Percentiles rank a stretch among this genome's conserved stretches.
Conservation (phyloP, 139 green algal genomes). For the Coccomyxa sp. region DNA sequence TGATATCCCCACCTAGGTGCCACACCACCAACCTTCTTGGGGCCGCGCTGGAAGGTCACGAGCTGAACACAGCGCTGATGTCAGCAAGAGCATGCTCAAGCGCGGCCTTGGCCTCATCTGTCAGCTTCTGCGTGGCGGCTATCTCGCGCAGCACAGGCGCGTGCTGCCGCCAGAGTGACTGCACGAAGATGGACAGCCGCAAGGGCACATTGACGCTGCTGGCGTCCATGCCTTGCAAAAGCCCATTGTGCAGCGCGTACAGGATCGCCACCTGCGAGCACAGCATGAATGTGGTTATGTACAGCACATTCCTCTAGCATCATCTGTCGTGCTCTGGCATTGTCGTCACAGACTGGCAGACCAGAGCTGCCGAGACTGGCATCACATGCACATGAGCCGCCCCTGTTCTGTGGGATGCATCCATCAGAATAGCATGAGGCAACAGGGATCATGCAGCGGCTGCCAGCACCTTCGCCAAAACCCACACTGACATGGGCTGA, state of each 20-base stretch:
- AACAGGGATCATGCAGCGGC: too few relatives aligned
- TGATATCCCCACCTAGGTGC: too few relatives aligned
- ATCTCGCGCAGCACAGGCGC: constrained; percentile 3
- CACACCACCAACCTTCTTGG: too few relatives aligned
- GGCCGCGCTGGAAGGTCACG: neutral
- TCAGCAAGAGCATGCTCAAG: neutral
- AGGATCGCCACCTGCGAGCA: constrained; percentile 41
- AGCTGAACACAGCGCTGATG: neutral
- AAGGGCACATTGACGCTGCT: constrained; percentile 14
- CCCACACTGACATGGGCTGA: neutral
- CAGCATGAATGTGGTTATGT: neutral
- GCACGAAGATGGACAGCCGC: neutral
- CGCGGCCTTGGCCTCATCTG: neutral
- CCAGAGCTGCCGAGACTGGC: neutral
- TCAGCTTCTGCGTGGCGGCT: constrained; percentile 4
- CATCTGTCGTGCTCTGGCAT: neutral
- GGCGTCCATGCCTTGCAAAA: constrained; percentile 31
- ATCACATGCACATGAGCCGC: neutral
- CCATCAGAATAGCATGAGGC: neutral
- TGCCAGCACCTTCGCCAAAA: neutral
- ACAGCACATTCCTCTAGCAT: neutral
- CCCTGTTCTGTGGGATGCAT: neutral
- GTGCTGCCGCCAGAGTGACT: neutral
- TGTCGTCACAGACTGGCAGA: neutral
- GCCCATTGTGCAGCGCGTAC: constrained; percentile 40